Conservation (phyloP, 1,284 basidiomycete genomes). For the Cryptococcus sp. region DNA sequence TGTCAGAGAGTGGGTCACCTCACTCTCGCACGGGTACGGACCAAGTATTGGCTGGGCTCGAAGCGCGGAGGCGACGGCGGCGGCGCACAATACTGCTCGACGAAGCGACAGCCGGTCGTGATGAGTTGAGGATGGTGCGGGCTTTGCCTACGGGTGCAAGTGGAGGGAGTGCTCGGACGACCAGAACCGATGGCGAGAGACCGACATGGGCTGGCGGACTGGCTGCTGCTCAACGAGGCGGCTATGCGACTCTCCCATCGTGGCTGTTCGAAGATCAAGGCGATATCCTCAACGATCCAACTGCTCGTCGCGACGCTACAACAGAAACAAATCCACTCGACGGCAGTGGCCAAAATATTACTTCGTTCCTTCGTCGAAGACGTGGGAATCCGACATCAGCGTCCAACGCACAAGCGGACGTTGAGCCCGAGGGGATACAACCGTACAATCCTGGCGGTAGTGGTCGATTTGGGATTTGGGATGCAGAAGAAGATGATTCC, state of each 20-base stretch:
- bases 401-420: neutral
- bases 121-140: conserved; percentile 9
- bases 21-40: neutral
- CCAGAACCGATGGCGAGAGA: neutral
- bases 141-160: conserved; percentile 14
- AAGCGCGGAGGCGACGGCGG: conserved; percentile 4
- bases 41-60: neutral
- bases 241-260: no score
- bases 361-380: conserved; percentile 10
- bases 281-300: no score
- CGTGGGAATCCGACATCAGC: conserved; percentile 10
- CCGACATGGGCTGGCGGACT: neutral
- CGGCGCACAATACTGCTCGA: neutral
- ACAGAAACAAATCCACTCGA: neutral
- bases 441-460: no score
- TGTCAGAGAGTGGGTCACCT: neutral
- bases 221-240: no score
- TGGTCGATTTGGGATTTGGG: no score
- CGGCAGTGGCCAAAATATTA: conserved; percentile 6
- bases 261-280: no score
- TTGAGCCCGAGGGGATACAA: no score
- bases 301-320: no score
- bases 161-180: neutral
- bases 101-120: neutral
- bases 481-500: conserved; percentile 61